Percentiles rank a stretch among this genome's conserved stretches.
These are phyloP conservation scores for Cyphellophora attinorum DNA, from an alignment of 2,329 filamentous ascomycete species.

Conservation along the genomic window DNA sequence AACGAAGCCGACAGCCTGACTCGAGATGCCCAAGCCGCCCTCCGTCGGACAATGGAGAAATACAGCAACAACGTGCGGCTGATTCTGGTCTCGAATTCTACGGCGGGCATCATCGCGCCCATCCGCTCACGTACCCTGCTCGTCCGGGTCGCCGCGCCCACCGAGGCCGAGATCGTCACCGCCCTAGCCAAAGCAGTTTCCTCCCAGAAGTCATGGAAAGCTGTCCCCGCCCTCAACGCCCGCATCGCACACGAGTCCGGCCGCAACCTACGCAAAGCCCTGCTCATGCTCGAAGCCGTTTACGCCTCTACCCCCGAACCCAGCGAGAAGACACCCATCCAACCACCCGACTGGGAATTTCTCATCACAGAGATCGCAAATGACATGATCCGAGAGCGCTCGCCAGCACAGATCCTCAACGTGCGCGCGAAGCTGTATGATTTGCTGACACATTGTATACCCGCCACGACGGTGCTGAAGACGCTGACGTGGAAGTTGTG, in stretches of 20 bases:
- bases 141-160: conserved; percentile 83
- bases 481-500: conserved; percentile 91
- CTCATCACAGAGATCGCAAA: conserved; percentile 81
- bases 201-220: conserved; percentile 75
- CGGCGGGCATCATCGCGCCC: conserved; percentile 97
- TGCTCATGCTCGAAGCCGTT: conserved; percentile 95
- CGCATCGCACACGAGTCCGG: conserved; percentile 86
- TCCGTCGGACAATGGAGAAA: conserved; percentile 97
- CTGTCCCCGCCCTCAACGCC: conserved; percentile 64
- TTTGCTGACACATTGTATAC: conserved; percentile 92
- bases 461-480: conserved; percentile 86
- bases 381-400: conserved; percentile 87
- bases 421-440: conserved; percentile 95
- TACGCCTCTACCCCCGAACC: conserved; percentile 71
- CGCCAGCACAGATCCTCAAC: conserved; percentile 77
- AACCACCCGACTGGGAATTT: conserved; percentile 93
- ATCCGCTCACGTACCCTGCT: conserved; percentile 87
- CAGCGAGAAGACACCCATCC: conserved; percentile 70
- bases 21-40: conserved; percentile 86
- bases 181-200: conserved; percentile 62
- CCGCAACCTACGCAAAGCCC: conserved; percentile 75
- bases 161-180: conserved; percentile 70
- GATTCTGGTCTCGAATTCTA: conserved; percentile 89
- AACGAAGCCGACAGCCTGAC: conserved; percentile 95
- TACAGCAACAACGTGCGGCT: conserved; percentile 90